Evolutionary conservation across 2,329 filamentous ascomycete genomes (phyloP).

Genomic region (Diplodia intermedia): DNA sequence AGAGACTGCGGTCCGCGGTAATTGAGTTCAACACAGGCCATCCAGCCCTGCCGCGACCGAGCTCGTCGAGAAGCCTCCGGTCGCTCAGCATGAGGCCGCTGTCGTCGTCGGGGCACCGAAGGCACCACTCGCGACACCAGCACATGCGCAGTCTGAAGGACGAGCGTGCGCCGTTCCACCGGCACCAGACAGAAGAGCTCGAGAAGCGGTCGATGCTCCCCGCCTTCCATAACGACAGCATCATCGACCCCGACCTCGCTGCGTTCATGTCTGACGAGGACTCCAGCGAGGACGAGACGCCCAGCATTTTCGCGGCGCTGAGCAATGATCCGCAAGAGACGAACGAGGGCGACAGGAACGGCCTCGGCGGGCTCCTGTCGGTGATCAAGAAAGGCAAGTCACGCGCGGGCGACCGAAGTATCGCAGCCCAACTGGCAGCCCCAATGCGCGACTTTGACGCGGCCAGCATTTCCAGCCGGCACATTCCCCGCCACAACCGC

Average conservation of each 20-base stretch:
- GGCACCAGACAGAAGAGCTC: slow-evolving; percentile 72
- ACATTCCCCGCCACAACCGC: slow-evolving; percentile 68
- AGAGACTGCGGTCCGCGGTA: slow-evolving; percentile 83
- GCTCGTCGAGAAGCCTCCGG: slow-evolving; percentile 87
- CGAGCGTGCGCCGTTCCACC: slow-evolving; percentile 86
- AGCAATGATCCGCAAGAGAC: slow-evolving; percentile 68
- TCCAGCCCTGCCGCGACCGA: slow-evolving; percentile 80
- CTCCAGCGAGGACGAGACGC: slow-evolving; percentile 90
- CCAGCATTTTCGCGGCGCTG: slow-evolving; percentile 81
- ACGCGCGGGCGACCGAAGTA: slow-evolving; percentile 74
- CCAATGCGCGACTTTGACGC: slow-evolving; percentile 70
- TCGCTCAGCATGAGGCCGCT: slow-evolving; percentile 74
- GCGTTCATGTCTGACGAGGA: slow-evolving; percentile 95
- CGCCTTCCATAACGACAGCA: slow-evolving; percentile 98
- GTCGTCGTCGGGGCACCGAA: slow-evolving; percentile 78
- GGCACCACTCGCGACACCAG: slow-evolving; percentile 87
- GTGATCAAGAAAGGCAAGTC: slow-evolving; percentile 79
- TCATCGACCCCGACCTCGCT: slow-evolving; percentile 95
- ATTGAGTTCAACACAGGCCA: slow-evolving; percentile 83
- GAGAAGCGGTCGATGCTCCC: slow-evolving; percentile 72
- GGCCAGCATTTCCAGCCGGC: slow-evolving; percentile 69
- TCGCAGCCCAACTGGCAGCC: slow-evolving; percentile 70
- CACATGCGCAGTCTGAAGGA: slow-evolving; percentile 82
- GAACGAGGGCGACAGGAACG: slow-evolving; percentile 74
- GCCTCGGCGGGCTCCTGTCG: slow-evolving; percentile 74